Conservation (phyloP, 2,329 filamentous ascomycete genomes). For the Trichoderma endophyticum region DNA sequence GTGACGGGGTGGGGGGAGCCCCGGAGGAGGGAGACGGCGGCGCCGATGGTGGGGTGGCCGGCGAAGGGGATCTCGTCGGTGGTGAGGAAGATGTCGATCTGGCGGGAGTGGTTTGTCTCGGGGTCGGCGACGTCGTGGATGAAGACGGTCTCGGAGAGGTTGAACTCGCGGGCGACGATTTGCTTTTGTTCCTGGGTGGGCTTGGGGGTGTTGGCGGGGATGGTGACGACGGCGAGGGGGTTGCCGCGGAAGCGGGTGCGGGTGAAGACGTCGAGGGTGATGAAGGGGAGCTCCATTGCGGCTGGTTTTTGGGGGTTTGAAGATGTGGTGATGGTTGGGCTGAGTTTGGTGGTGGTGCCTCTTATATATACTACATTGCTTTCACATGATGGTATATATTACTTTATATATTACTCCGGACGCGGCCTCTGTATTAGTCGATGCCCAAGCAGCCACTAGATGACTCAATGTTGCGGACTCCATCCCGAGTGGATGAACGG, state of each 20-base stretch:
- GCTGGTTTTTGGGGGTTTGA: neutral
- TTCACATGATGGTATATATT: neutral
- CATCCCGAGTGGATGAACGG: neutral
- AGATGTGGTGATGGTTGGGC: neutral
- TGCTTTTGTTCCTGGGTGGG: conserved; percentile 55
- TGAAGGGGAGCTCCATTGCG: conserved; percentile 44
- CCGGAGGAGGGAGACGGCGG: conserved; percentile 47
- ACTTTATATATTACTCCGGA: neutral
- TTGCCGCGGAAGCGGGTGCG: conserved; percentile 52
- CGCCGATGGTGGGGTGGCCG: conserved; percentile 60
- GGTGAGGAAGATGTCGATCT: conserved; percentile 59
- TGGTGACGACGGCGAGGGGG: conserved; percentile 57
- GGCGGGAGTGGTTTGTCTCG: conserved; percentile 32
- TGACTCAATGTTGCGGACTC: neutral
- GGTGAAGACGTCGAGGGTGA: conserved; percentile 59
- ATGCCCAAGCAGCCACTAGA: neutral
- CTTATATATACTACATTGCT: neutral
- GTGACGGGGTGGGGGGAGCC: conserved; percentile 28
- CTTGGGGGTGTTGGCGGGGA: conserved; percentile 41
- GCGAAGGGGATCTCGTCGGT: conserved; percentile 57
- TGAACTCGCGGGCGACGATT: conserved; percentile 59
- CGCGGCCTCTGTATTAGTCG: neutral
- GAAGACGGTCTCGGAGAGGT: conserved; percentile 63
- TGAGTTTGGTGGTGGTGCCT: neutral
- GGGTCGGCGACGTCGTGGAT: conserved; percentile 46